These are phyloP conservation scores for Verruconis gallopava DNA, from an alignment of 2,329 filamentous ascomycete species.

Conservation along the genomic window DNA sequence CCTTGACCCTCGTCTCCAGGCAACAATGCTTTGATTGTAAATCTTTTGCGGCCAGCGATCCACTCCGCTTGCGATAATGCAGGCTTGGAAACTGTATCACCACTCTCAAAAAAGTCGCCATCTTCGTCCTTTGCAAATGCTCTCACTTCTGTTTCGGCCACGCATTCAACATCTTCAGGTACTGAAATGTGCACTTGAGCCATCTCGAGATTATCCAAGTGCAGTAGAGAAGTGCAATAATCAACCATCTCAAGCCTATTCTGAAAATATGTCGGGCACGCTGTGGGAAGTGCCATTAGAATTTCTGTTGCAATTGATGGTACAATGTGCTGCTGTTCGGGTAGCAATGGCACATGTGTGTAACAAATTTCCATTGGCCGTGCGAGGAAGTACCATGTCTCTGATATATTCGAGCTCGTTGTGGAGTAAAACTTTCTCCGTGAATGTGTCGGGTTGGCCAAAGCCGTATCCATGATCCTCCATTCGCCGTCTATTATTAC, in stretches of 20 bases:
- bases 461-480: slow-evolving; percentile 89
- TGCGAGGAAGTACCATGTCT: slow-evolving; percentile 88
- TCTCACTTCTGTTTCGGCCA: slow-evolving; percentile 81
- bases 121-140: slow-evolving; percentile 71
- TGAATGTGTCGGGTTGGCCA: slow-evolving; percentile 85
- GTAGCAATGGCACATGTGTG: slow-evolving; percentile 82
- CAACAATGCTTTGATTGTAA: slow-evolving; percentile 82
- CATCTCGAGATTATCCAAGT: slow-evolving; percentile 87
- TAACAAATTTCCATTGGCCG: slow-evolving; percentile 84
- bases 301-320: slow-evolving; percentile 78
- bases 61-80: slow-evolving; percentile 87
- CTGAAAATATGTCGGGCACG: slow-evolving; percentile 79
- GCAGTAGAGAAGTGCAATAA: slow-evolving; percentile 76
- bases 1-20: slow-evolving; percentile 87
- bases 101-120: slow-evolving; percentile 86
- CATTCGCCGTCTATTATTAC: slow-evolving; percentile 89
- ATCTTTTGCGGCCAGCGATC: slow-evolving; percentile 75
- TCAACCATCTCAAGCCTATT: slow-evolving; percentile 67
- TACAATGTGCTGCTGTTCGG: slow-evolving; percentile 83
- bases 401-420: slow-evolving; percentile 54
- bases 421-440: slow-evolving; percentile 65
- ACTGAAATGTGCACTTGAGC: slow-evolving; percentile 80
- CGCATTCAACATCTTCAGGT: slow-evolving; percentile 78
- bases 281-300: slow-evolving; percentile 71
- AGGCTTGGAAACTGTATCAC: slow-evolving; percentile 72